Conservation (phyloP, 1,284 basidiomycete genomes). For the Tranzscheliella williamsii region DNA sequence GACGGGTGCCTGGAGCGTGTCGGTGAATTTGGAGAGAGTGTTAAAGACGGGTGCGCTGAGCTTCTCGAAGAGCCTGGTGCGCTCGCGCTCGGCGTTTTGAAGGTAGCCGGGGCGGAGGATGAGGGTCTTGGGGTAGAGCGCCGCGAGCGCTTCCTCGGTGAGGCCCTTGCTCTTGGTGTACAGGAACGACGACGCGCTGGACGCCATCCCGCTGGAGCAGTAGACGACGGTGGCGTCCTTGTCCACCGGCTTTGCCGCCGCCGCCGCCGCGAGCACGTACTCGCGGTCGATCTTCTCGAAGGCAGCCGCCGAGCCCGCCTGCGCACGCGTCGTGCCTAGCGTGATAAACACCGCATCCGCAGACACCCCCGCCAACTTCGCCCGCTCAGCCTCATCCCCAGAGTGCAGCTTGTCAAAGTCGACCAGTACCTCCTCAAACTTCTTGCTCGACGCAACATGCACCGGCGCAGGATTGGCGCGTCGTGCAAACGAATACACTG, state of each 20-base stretch:
- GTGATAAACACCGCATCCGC: constrained; percentile 31
- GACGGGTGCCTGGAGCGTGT: constrained; percentile 8
- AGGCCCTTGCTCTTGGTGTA: constrained; percentile 68
- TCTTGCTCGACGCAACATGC: constrained; percentile 60
- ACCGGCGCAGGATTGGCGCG: constrained; percentile 63
- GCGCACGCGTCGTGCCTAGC: constrained; percentile 42
- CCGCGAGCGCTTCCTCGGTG: constrained; percentile 72
- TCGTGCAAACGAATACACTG: constrained; percentile 71
- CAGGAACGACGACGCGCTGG: constrained; percentile 38
- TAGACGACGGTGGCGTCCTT: constrained; percentile 70
- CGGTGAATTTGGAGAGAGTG: constrained; percentile 2
- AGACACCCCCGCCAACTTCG: constrained; percentile 15
- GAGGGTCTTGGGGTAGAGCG: constrained; percentile 71
- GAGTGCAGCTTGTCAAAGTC: constrained; percentile 38
- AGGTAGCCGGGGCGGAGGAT: constrained; percentile 71
- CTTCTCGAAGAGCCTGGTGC: constrained; percentile 61
- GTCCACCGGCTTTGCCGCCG: constrained; percentile 64
- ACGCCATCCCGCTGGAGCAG: constrained; percentile 65
- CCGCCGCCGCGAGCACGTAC: constrained; percentile 73
- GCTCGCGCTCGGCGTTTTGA: constrained; percentile 50
- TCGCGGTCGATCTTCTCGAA: constrained; percentile 78
- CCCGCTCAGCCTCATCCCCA: constrained; percentile 5
- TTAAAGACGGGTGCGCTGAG: constrained; percentile 3
- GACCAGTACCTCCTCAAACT: constrained; percentile 23
- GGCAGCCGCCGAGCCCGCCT: constrained; percentile 68